phyloP scores from a whole-genome alignment of 768 basidiomycete genomes.

The Mycena polygramma region DNA sequence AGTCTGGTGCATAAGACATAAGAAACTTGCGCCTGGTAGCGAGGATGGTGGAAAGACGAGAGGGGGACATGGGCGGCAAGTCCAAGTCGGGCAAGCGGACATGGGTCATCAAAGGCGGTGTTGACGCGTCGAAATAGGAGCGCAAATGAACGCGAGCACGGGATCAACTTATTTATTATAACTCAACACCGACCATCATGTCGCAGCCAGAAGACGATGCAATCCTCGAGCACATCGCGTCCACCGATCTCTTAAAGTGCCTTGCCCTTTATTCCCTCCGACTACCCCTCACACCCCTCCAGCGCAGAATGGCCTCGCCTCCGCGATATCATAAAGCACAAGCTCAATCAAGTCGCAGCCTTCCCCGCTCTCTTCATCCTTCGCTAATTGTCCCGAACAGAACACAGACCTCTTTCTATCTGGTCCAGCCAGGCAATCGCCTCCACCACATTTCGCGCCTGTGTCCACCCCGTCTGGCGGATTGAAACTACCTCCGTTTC shows the following conservation, averaged over 20 bases:
- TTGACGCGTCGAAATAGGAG: background rate
- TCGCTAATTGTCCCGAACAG: conserved; percentile 45
- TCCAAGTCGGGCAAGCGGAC: background rate
- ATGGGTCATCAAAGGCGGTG: conserved; percentile 6
- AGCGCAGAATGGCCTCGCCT: conserved; percentile 80
- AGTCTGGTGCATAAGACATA: conserved; percentile 80
- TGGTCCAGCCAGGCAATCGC: conserved; percentile 48
- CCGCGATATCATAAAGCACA: conserved; percentile 79
- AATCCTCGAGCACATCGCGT: conserved; percentile 72
- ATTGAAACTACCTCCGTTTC: conserved; percentile 80
- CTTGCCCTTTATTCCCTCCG: conserved; percentile 21
- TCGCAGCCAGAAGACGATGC: conserved; percentile 65
- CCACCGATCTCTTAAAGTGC: conserved; percentile 75
- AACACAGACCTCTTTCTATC: conserved; percentile 65
- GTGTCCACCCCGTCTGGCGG: conserved; percentile 66
- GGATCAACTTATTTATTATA: background rate
- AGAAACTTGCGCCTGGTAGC: conserved; percentile 58
- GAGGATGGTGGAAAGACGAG: background rate
- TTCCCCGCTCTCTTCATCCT: conserved; percentile 13
- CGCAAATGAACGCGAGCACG: background rate
- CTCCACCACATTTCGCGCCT: conserved; percentile 58
- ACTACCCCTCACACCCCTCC: conserved; percentile 30
- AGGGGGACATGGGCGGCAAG: conserved; percentile 3
- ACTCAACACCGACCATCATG: background rate
- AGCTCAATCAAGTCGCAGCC: conserved; percentile 71